Evolutionary conservation across 352 stramenopile species (phyloP).

Genomic region (Phytopythium boreale): DNA sequence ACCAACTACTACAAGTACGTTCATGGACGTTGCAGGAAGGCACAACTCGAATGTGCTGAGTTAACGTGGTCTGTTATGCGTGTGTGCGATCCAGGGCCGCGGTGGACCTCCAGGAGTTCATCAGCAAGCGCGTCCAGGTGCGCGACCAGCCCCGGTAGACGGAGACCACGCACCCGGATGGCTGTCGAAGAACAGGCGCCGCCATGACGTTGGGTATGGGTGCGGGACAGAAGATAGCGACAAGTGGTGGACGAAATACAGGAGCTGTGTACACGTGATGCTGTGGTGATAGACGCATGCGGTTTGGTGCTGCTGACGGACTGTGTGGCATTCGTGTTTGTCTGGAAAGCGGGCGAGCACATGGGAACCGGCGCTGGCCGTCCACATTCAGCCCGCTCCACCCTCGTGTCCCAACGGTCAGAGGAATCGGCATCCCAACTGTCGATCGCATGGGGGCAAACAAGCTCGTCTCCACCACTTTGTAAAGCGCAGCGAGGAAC

Average conservation of each 20-base stretch:
- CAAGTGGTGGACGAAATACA: not conserved
- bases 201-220: not conserved
- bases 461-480: too few relatives aligned
- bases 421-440: too few relatives aligned
- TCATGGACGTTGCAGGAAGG: not conserved
- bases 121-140: conserved; percentile 64
- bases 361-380: too few relatives aligned
- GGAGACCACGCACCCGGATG: not conserved
- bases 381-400: too few relatives aligned
- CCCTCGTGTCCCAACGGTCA: too few relatives aligned
- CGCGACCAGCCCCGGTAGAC: conserved; percentile 21
- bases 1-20: conserved; percentile 97
- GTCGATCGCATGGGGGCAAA: too few relatives aligned
- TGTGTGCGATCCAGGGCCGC: conserved; percentile 40
- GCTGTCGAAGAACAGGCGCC: not conserved
- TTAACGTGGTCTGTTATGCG: conserved; percentile 1
- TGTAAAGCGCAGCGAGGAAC: too few relatives aligned
- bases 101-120: conserved; percentile 74
- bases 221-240: not conserved
- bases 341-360: too few relatives aligned
- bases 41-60: not conserved
- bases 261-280: not conserved
- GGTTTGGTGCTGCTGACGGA: too few relatives aligned
- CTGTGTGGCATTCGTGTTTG: too few relatives aligned
- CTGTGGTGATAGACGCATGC: too few relatives aligned